Evolutionary conservation across 1,139 yeast genomes (phyloP), one percentile per base, ranked within the genome.

Genomic region (Suhomyces wounanorum): DNA sequence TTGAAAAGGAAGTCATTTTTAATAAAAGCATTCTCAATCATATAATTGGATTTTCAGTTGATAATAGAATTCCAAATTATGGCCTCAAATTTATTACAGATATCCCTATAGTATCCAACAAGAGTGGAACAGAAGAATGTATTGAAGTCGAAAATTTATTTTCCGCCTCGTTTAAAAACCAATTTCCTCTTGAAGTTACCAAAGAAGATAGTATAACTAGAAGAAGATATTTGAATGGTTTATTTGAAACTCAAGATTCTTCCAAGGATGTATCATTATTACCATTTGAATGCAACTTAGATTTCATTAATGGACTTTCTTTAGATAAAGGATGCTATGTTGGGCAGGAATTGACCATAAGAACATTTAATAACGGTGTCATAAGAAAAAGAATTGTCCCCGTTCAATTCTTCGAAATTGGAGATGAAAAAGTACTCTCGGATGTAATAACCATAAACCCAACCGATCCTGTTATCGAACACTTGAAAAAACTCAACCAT

Each of bases 281-380:
- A 10, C 98, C 99, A 0, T 80, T 94, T 58, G 99, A 95, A 60
- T 77, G 83, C 53, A 89, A 90, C 64, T 72, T 92, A 56, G 99
- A 95, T 67, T 84, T 80, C 60, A 82, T 83, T 71, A 87, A 89
- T 58, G 96, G 97, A 1, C 79, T 92, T 16, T 89, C 94, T 49
- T 81, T 87, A 48, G 83, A 91, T 59, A 94, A 94, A 66, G 99
- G 99, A 3, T 94, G 99, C 66, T 94, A 94, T 61, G 86, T 90
- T 18, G 99, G 99, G 0, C 99, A 94, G 67, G 99, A 94, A 65
- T 75, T 94, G 49, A 92, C 98, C 0, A 90, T 92, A 18, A 79
- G 99, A 60, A 88, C 97, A 0, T 85, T 79, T 63, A 90, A 89
- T 54, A 85, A 87, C 43, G 97, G 97, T 1, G 82, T 85, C 2